Evolutionary conservation across 805 yeast genomes (phyloP).

Genomic region (Naumovozyma castellii): DNA sequence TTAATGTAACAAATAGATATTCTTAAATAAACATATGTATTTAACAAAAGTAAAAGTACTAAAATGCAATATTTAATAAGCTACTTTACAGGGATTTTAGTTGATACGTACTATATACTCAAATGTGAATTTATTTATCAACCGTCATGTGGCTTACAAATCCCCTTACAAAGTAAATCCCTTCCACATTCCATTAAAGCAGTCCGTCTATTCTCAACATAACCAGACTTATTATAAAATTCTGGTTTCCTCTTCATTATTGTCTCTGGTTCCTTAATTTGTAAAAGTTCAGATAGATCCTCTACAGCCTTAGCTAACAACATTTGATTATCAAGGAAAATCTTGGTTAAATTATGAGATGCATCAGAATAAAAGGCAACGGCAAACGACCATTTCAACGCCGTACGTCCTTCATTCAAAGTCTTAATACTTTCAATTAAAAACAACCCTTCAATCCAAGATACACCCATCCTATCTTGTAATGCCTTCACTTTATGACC

Average conservation of each 20-base stretch:
- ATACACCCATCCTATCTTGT: slow-evolving; percentile 54
- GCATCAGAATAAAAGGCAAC: slow-evolving; percentile 57
- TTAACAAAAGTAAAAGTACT: not conserved
- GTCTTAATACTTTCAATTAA: slow-evolving; percentile 61
- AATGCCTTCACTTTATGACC: slow-evolving; percentile 53
- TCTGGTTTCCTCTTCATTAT: slow-evolving; percentile 31
- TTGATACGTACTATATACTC: no score
- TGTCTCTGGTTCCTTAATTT: slow-evolving; percentile 30
- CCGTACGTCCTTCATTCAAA: slow-evolving; percentile 58
- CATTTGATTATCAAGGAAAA: slow-evolving; percentile 65
- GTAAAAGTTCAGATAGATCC: slow-evolving; percentile 52
- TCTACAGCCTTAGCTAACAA: slow-evolving; percentile 59
- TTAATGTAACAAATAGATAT: not conserved
- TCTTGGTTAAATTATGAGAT: slow-evolving; percentile 42
- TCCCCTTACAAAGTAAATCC: slow-evolving; percentile 28
- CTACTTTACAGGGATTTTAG: not conserved
- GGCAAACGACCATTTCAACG: slow-evolving; percentile 86
- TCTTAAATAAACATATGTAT: not conserved
- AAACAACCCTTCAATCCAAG: slow-evolving; percentile 86
- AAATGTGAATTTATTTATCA: no score
- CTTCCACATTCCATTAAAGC: slow-evolving; percentile 33
- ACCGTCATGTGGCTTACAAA: slow-evolving; percentile 21
- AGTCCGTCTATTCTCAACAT: slow-evolving; percentile 29
- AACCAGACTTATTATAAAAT: slow-evolving; percentile 31
- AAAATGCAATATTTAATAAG: not conserved